Percentiles rank a stretch among this genome's conserved stretches.
These are phyloP conservation scores for Stephanodiscus minutulus DNA, from an alignment of 108 stramenopile species.

Conservation along the genomic window DNA sequence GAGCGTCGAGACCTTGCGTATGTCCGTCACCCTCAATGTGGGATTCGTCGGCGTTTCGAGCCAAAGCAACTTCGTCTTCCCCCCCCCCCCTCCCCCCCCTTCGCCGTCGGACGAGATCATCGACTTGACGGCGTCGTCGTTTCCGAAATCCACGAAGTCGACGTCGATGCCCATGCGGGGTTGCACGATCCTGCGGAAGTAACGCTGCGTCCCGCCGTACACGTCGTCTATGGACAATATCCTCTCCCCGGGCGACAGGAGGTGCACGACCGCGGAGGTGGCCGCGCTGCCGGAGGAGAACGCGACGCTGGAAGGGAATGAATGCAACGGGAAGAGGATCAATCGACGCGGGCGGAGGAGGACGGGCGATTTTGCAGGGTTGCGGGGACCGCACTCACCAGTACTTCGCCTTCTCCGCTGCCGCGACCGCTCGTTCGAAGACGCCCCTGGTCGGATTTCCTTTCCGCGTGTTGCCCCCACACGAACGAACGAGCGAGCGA, in stretches of 20 bases:
- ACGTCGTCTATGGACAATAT: constrained; percentile 81
- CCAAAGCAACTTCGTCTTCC: constrained; percentile 80
- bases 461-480: too few species aligned
- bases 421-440: constrained; percentile 81
- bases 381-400: constrained; percentile 44
- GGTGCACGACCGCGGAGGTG: constrained; percentile 78
- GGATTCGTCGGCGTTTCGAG: constrained; percentile 94
- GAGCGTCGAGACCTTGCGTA: constrained; percentile 59
- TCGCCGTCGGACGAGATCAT: constrained; percentile 25
- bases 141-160: constrained; percentile 51
- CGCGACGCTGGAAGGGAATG: constrained; percentile 41
- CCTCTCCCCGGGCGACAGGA: constrained; percentile 68
- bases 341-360: too few species aligned
- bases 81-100: too few species aligned
- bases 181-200: constrained; percentile 65
- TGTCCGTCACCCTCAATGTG: constrained; percentile 80
- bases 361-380: background rate
- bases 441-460: constrained; percentile 85
- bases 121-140: constrained; percentile 18
- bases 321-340: background rate
- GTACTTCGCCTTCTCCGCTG: constrained; percentile 68
- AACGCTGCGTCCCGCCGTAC: constrained; percentile 85
- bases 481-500: too few species aligned
- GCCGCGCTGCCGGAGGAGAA: constrained; percentile 92
- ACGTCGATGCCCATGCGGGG: constrained; percentile 54